phyloP scores from a whole-genome alignment of 2,329 filamentous ascomycete species.

The Tolypocladium ovalisporum region DNA sequence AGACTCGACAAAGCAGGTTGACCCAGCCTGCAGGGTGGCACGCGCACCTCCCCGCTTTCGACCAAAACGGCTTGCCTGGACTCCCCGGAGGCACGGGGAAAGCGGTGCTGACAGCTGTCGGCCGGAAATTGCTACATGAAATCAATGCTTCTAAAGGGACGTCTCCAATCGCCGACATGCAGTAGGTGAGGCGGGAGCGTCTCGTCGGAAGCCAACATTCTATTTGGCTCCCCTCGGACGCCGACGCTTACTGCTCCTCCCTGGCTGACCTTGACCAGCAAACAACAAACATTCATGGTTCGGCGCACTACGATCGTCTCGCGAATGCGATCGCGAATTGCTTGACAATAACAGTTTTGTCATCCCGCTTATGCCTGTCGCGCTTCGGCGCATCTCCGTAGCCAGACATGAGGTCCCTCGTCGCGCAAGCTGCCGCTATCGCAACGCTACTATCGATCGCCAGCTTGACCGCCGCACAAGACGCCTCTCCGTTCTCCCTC shows the following conservation, averaged over 20 bases:
- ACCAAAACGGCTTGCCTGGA: no score
- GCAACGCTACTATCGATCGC: not conserved
- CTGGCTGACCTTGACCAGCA: no score
- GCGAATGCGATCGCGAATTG: not conserved
- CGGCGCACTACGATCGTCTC: not conserved
- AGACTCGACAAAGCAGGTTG: no score
- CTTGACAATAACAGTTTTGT: no score
- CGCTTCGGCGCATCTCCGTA: not conserved
- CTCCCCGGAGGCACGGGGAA: no score
- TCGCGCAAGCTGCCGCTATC: not conserved
- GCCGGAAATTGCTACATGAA: not conserved
- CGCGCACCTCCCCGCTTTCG: no score
- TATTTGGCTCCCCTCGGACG: not conserved
- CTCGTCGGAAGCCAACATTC: not conserved
- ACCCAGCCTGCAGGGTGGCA: no score
- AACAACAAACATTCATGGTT: not conserved
- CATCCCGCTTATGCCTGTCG: no score
- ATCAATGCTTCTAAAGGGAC: not conserved
- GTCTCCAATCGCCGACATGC: not conserved
- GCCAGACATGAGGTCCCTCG: not conserved
- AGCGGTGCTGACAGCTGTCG: no score
- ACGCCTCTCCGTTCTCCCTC: not conserved
- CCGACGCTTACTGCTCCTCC: no score
- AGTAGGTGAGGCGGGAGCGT: not conserved
- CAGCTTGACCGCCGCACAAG: not conserved